Evolutionary conservation across 345 rosid genomes (phyloP).

Genomic region (Euphorbia peplus): DNA sequence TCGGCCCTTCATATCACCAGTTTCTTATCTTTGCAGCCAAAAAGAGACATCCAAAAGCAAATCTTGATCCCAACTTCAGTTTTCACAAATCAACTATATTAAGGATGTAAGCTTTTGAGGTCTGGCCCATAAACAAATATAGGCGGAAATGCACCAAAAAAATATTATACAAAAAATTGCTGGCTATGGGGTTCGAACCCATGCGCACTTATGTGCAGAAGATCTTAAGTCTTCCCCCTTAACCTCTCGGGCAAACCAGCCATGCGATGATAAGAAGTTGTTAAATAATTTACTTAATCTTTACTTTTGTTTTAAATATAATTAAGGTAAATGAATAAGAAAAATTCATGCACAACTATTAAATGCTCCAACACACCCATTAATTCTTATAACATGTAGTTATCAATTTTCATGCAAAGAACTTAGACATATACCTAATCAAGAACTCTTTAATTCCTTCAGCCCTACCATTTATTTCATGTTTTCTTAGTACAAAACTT

Average conservation of each 20-base stretch:
- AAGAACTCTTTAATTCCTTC: neutral
- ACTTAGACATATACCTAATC: conserved; percentile 27
- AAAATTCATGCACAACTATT: neutral
- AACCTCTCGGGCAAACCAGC: conserved; percentile 71
- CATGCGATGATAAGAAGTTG: neutral
- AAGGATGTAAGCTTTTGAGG: too few relatives aligned
- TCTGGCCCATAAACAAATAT: too few relatives aligned
- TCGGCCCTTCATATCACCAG: too few relatives aligned
- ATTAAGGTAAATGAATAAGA: neutral
- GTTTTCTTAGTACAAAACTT: neutral
- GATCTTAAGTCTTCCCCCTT: conserved; percentile 62
- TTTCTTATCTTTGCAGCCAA: too few relatives aligned
- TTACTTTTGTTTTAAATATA: too few relatives aligned
- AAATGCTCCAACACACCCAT: neutral
- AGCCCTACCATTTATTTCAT: neutral
- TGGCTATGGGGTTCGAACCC: conserved; percentile 64
- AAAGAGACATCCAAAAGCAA: too few relatives aligned
- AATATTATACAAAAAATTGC: neutral
- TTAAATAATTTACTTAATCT: too few relatives aligned
- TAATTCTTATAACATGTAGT: neutral
- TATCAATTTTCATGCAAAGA: conserved; percentile 28
- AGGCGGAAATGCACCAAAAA: neutral
- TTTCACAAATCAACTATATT: too few relatives aligned
- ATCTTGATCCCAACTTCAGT: too few relatives aligned
- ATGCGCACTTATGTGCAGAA: conserved; percentile 58